Evolutionary conservation across 352 stramenopile genomes (phyloP), one percentile per base, ranked within the genome.

Genomic region (Phytopythium litorale): DNA sequence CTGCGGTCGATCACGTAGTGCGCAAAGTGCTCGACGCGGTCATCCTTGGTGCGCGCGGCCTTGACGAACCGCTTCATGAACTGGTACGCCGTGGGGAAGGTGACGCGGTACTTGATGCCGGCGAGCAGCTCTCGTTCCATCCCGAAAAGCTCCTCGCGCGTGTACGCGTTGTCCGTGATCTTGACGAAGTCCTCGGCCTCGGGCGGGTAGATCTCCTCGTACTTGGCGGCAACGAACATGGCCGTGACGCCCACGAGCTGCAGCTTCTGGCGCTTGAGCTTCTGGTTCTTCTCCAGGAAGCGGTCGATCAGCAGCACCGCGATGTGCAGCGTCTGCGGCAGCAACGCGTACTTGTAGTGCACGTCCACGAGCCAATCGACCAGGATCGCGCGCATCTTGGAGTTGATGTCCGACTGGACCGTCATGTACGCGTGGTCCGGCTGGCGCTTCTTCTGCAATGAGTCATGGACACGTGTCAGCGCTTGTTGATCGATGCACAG

Each of bases 351-450:
- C 73, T 95, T 94, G 73, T 75, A 81, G 65, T 94, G 84, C 1
- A 96, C 87, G 45, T 95, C 87, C 8, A 99, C 93, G 37, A 99
- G 88, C 98, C 98, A 99, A 80, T 99, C 98, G 43, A 99, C 91
- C 40, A 99, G 87, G 59, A 99, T 99, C 21, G 97, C 91, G 49
- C 97, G 88, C 98, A 99, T 99, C 67, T 98, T 98, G 55, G 98
- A 89, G 76, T 99, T 99, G 72, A 99, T 98, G 67, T 99, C 96
- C 18, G 87, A 79, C 78, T 99, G 98, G 21, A 78, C 79, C 2
- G 80, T 51, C 86, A 95, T 95, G 68, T 90, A 94, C 16, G 69
- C 80, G 19, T 79, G 71, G 58, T 72, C 89, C 7, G 73, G 66
- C 69, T 85, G 87, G 64, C 75, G 77, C 32, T 67, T 64, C 58